phyloP scores from a whole-genome alignment of 2,329 filamentous ascomycete genomes.

The Microascus cirrosus region DNA sequence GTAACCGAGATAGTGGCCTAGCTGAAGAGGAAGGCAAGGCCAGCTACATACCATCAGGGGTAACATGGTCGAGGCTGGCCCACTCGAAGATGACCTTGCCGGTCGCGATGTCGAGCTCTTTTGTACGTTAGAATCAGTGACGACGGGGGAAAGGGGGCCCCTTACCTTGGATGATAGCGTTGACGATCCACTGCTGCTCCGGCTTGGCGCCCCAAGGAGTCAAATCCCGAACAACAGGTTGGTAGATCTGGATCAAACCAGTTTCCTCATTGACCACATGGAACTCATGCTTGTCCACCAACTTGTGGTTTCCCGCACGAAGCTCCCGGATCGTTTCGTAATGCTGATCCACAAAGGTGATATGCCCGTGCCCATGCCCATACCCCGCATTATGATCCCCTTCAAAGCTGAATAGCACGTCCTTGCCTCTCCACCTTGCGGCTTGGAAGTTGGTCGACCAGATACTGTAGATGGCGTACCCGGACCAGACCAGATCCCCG shows the following conservation, averaged over 20 bases:
- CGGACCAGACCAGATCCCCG: constrained; percentile 46
- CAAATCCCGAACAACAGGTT: constrained; percentile 34
- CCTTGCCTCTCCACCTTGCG: constrained; percentile 34
- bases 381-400: constrained; percentile 38
- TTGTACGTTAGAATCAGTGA: not conserved
- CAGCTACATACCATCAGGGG: constrained; percentile 5
- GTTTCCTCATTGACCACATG: constrained; percentile 39
- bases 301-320: constrained; percentile 35
- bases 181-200: constrained; percentile 44
- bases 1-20: not conserved
- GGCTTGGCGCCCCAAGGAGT: constrained; percentile 29
- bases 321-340: constrained; percentile 44
- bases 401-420: constrained; percentile 42
- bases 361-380: constrained; percentile 42
- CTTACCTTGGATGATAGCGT: constrained; percentile 40
- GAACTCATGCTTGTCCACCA: constrained; percentile 46
- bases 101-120: constrained; percentile 37
- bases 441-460: constrained; percentile 44
- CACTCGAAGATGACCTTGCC: constrained; percentile 38
- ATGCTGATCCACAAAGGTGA: constrained; percentile 38
- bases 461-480: constrained; percentile 38
- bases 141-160: constrained; percentile 15
- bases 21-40: not conserved
- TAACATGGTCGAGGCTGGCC: constrained; percentile 9
- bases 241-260: constrained; percentile 40